Conservation (phyloP, 1,139 yeast genomes). For the Hanseniaspora sp. region DNA sequence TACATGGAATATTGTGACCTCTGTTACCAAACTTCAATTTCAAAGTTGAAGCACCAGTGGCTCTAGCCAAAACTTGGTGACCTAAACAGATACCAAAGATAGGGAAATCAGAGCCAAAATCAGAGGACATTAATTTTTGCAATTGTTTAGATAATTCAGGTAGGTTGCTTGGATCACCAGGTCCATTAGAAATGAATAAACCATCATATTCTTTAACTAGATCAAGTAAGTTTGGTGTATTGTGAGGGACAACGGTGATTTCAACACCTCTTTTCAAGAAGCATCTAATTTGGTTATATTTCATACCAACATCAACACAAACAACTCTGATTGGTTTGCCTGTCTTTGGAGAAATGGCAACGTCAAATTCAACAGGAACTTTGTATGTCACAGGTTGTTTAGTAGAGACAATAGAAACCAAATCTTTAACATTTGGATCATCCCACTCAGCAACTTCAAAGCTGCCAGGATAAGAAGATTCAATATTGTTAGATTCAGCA, state of each 20-base stretch:
- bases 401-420: constrained; percentile 83
- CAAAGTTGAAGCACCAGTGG: constrained; percentile 83
- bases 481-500: constrained; percentile 18
- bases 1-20: constrained; percentile 98
- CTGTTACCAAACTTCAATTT: constrained; percentile 98
- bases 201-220: constrained; percentile 58
- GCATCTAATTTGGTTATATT: constrained; percentile 94
- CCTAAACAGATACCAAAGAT: constrained; percentile 97
- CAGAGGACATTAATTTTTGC: constrained; percentile 11
- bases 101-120: constrained; percentile 33
- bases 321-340: constrained; percentile 74
- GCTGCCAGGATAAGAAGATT: constrained; percentile 44
- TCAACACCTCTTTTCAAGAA: constrained; percentile 94
- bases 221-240: constrained; percentile 68
- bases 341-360: constrained; percentile 40
- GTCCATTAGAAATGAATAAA: constrained; percentile 93
- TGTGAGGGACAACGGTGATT: constrained; percentile 91
- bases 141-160: constrained; percentile 27
- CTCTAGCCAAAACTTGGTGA: constrained; percentile 93
- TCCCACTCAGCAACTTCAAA: constrained; percentile 79
- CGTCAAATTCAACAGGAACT: constrained; percentile 42
- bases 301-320: constrained; percentile 96
- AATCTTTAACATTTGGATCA: constrained; percentile 83
- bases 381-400: constrained; percentile 59
- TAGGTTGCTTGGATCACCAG: constrained; percentile 96